phyloP scores from a whole-genome alignment of 208 protist species.

The Hexamita inflata region DNA sequence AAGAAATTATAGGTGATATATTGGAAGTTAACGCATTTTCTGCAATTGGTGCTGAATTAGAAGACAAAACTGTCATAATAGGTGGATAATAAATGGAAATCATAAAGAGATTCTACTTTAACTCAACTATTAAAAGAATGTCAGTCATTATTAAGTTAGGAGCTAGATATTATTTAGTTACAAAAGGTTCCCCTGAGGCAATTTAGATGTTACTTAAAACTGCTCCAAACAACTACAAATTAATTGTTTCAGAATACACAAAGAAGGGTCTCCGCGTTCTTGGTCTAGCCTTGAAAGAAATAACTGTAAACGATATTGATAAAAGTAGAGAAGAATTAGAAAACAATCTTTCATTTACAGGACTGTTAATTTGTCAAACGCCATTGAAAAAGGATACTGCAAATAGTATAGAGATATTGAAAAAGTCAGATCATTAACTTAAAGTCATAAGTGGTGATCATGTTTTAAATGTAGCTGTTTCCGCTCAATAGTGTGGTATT shows the following conservation, averaged over 20 bases:
- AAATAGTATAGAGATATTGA: neutral
- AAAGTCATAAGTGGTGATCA: constrained; percentile 9
- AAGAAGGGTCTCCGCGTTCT: neutral
- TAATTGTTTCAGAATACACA: neutral
- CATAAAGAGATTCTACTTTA: neutral
- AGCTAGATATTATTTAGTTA: neutral
- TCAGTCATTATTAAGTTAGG: neutral
- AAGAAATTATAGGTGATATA: neutral
- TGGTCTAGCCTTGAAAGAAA: neutral
- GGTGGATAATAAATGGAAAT: neutral
- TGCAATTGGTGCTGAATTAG: neutral
- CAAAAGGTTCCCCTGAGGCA: constrained; percentile 7
- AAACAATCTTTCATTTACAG: neutral
- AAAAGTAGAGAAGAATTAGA: neutral
- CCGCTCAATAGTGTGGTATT: neutral
- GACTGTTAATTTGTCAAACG: constrained; percentile 2
- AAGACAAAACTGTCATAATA: neutral
- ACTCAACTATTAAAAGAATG: neutral
- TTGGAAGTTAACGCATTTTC: neutral
- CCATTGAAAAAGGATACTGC: neutral
- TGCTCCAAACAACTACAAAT: neutral
- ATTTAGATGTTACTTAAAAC: neutral
- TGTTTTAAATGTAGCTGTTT: neutral
- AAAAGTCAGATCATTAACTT: neutral
- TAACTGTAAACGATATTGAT: neutral